A percentile compares a stretch with the other conserved stretches of the same genome.
phyloP scores from a whole-genome alignment of 345 rosid genomes.

The Rubroshorea leprosula region DNA sequence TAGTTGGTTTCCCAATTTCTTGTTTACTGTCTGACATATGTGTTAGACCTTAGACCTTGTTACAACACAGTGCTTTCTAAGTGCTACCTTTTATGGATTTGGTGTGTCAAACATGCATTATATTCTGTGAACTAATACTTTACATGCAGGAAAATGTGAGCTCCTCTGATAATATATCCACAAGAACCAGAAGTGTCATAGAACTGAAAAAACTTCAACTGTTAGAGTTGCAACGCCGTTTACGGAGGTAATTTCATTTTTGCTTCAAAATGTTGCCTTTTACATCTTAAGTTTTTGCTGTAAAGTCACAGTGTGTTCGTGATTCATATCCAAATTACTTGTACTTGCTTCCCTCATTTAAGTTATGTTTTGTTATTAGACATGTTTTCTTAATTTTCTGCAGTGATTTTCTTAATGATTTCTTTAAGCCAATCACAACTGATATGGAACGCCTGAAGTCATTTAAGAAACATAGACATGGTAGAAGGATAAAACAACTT shows the following conservation, averaged over 20 bases:
- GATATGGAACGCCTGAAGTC: constrained; percentile 71
- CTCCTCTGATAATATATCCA: constrained; percentile 76
- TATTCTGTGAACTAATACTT: constrained; percentile 1
- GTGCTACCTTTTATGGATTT: not conserved
- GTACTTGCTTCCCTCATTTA: constrained; percentile 6
- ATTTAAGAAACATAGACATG: constrained; percentile 82
- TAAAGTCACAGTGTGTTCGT: not conserved
- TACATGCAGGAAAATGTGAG: constrained; percentile 60
- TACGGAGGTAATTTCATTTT: constrained; percentile 50
- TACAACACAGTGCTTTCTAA: not conserved
- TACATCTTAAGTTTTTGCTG: constrained; percentile 8
- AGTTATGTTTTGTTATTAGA: constrained; percentile 14
- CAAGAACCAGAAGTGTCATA: constrained; percentile 85
- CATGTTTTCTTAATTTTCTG: constrained; percentile 19
- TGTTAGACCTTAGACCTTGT: not conserved
- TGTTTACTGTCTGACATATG: not conserved
- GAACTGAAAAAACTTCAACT: constrained; percentile 89
- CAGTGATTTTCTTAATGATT: constrained; percentile 77
- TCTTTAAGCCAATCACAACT: constrained; percentile 64
- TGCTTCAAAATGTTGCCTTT: not conserved
- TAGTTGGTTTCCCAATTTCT: not conserved
- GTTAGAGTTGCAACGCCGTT: constrained; percentile 68
- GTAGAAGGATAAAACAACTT: constrained; percentile 82
- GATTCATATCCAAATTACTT: not conserved
- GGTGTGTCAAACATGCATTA: constrained; percentile 2